These are phyloP conservation scores for Bipolaris gigantea DNA, from an alignment of 2,329 filamentous ascomycete species.

Conservation along the genomic window DNA sequence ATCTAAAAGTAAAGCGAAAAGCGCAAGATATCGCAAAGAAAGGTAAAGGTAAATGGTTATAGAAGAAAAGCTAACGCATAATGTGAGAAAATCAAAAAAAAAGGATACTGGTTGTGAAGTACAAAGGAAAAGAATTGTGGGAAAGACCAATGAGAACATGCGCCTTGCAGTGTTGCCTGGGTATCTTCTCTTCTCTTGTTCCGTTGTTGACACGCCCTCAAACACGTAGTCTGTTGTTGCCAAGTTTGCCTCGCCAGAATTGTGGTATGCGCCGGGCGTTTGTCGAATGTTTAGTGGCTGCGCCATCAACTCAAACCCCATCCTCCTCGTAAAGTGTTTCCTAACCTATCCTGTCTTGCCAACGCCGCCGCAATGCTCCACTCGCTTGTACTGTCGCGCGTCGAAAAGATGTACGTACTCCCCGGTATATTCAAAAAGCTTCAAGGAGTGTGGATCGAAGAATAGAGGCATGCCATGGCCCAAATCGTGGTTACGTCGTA, in stretches of 20 bases:
- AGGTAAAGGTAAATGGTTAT: not conserved
- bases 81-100: not conserved
- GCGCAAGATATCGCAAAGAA: conserved; percentile 3
- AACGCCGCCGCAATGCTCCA: conserved; percentile 28
- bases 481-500: conserved; percentile 38
- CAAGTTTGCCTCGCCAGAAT: not conserved
- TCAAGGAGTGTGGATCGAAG: conserved; percentile 16
- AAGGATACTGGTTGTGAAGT: conserved; percentile 4
- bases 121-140: conserved; percentile 7
- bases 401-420: conserved; percentile 8
- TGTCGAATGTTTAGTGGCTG: conserved; percentile 15
- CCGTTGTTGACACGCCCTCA: conserved; percentile 4
- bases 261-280: conserved; percentile 8
- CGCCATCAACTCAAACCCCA: conserved; percentile 16
- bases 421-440: conserved; percentile 19
- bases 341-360: conserved; percentile 21
- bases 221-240: conserved; percentile 4
- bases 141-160: conserved; percentile 8
- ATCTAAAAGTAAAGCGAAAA: not conserved
- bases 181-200: conserved; percentile 13
- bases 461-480: conserved; percentile 32
- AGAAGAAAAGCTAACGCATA: conserved; percentile 5
- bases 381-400: conserved; percentile 7
- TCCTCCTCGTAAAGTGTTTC: conserved; percentile 17
- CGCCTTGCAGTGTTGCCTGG: conserved; percentile 10